Conservation (phyloP, 306 rosid species). For the Cicer judaicum region DNA sequence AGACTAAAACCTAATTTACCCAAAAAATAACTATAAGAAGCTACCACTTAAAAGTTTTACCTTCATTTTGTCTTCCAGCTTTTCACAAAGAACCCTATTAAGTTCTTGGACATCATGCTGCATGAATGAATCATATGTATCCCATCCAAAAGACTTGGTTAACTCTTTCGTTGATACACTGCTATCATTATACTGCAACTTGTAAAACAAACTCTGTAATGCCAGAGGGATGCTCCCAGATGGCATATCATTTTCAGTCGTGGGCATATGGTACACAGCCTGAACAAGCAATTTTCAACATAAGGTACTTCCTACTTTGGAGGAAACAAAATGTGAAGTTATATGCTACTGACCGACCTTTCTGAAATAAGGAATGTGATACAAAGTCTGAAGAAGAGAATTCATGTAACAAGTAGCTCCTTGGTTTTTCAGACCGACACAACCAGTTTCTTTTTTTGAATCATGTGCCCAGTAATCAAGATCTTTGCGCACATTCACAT, state of each 20-base stretch:
- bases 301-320: slow-evolving; percentile 39
- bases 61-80: slow-evolving; percentile 97
- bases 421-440: slow-evolving; percentile 92
- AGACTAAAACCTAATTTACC: slow-evolving; percentile 35
- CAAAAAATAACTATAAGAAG: background rate
- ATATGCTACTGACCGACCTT: slow-evolving; percentile 57
- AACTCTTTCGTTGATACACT: slow-evolving; percentile 93
- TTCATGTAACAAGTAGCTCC: slow-evolving; percentile 99
- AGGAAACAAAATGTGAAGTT: background rate
- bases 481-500: slow-evolving; percentile 80
- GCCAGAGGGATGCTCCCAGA: slow-evolving; percentile 96
- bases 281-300: slow-evolving; percentile 45
- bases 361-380: slow-evolving; percentile 91
- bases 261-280: slow-evolving; percentile 98
- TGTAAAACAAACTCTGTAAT: slow-evolving; percentile 89
- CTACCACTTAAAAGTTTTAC: slow-evolving; percentile 50
- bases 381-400: slow-evolving; percentile 92
- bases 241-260: slow-evolving; percentile 95
- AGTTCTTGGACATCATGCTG: slow-evolving; percentile 99
- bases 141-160: slow-evolving; percentile 98
- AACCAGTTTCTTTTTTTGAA: slow-evolving; percentile 95
- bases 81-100: slow-evolving; percentile 93
- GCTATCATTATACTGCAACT: slow-evolving; percentile 84
- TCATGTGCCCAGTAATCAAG: slow-evolving; percentile 87
- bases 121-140: slow-evolving; percentile 89